Base-by-base conservation (phyloP, 805 yeast species). In the Lipomyces lipofer region DNA sequence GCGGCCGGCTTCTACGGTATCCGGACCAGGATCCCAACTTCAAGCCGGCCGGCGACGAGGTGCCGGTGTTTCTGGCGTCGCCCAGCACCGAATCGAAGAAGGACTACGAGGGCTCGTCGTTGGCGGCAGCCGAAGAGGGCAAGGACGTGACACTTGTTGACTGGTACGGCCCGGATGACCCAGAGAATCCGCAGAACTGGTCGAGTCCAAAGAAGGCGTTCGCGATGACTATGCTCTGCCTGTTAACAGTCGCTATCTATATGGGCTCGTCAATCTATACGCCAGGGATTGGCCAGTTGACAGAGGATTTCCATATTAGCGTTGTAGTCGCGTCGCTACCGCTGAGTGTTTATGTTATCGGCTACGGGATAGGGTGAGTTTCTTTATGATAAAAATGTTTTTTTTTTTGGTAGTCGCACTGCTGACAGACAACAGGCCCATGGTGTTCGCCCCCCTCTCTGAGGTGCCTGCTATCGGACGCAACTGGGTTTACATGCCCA, bases 251-350 rank as follows among this genome's bases (percentile, higher is more conserved):
- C 9, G 69, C 82, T 2, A 78, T 80, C 0, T 82, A 83, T 54
- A 77, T 80, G 73, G 83, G 81, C 13, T 75, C 85, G 0, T 78
- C 85, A 2, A 72, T 81, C 28, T 75, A 77, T 56, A 74, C 84
- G 0, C 85, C 86, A 0, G 79, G 81, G 19, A 69, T 75, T 29
- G 70, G 65, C 15, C 67, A 71, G 15, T 64, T 83, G 25, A 73
- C 71, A 66, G 67, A 67, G 25, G 77, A 80, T 42, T 79, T 80
- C 60, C 58, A 68, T n/a, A 73, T 78, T 4, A 69, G 77, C n/a
- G 67, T 68, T 29, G 76, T 74, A 4, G 73, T 73, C 4, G 81
- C 82, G 0, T 69, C 77, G 0, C 69, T 83, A 30, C 82, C 83
- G 2, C 71, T 83, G 62, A 69, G 84, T 0, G 58, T 81, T 35